Evolutionary conservation across 2,329 filamentous ascomycete species (phyloP).

Genomic region (Nemania sp.): DNA sequence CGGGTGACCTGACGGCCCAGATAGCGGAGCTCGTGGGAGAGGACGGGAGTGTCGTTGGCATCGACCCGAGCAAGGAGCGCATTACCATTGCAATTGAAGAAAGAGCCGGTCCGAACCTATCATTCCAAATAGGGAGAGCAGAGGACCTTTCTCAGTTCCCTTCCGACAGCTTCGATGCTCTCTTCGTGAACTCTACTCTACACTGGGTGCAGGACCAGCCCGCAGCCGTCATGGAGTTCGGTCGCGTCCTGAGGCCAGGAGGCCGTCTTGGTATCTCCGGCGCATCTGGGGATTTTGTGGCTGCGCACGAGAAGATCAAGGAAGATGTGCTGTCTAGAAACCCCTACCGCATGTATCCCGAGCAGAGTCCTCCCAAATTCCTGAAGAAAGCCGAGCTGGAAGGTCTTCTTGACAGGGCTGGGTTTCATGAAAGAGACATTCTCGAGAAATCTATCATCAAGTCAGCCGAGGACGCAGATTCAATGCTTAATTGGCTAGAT

Average conservation of each 20-base stretch:
- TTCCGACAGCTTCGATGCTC: constrained; percentile 43
- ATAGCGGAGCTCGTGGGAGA: constrained; percentile 44
- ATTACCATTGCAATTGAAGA: constrained; percentile 34
- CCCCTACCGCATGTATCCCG: constrained; percentile 43
- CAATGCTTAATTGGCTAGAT: constrained; percentile 51
- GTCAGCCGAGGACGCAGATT: constrained; percentile 37
- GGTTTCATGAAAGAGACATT: constrained; percentile 38
- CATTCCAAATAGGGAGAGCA: constrained; percentile 43
- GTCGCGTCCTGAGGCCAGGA: constrained; percentile 44
- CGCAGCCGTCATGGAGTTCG: constrained; percentile 40
- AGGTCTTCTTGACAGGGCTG: constrained; percentile 41
- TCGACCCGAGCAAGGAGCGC: constrained; percentile 53
- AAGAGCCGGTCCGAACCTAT: constrained; percentile 28
- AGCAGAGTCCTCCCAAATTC: constrained; percentile 44
- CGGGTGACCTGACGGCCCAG: constrained; percentile 48
- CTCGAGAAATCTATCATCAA: constrained; percentile 47
- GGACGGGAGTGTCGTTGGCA: constrained; percentile 42
- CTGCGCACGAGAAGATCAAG: constrained; percentile 42
- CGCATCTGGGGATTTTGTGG: constrained; percentile 42
- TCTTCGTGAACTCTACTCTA: constrained; percentile 47
- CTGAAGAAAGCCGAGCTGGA: constrained; percentile 44
- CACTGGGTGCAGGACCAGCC: constrained; percentile 48
- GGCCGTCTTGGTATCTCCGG: constrained; percentile 40
- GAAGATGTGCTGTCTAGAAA: constrained; percentile 45
- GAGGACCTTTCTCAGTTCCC: constrained; percentile 47